Percentiles rank a stretch among this genome's conserved stretches.
These are phyloP conservation scores for Aspergillus diversus DNA, from an alignment of 495 filamentous ascomycete species.

Conservation along the genomic window DNA sequence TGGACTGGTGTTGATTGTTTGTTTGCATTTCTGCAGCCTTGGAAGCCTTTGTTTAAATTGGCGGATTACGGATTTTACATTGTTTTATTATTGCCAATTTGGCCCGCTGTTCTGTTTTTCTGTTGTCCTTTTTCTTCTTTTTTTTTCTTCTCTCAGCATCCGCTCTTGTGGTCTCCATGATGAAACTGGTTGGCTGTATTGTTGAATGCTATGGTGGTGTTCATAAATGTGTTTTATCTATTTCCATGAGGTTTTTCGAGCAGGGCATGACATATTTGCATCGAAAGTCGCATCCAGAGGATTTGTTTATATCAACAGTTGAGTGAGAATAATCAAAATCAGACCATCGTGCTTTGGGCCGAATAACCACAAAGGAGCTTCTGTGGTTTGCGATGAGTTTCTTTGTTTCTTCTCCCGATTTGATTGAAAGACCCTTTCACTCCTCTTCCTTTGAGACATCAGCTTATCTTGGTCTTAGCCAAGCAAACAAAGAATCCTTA, in stretches of 20 bases:
- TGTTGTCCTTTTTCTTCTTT: too few relatives aligned
- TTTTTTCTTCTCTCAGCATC: conserved; percentile 2
- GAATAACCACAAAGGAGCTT: background rate
- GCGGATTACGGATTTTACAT: conserved; percentile 1
- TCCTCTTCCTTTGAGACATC: background rate
- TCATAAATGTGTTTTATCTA: conserved; percentile 1
- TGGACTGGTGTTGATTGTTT: conserved; percentile 3
- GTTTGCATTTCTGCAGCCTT: background rate
- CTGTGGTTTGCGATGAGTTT: background rate
- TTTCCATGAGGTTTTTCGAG: background rate
- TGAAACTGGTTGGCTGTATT: conserved; percentile 13
- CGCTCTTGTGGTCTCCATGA: conserved; percentile 10
- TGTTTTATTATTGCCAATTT: conserved; percentile 1
- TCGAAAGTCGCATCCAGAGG: conserved; percentile 7
- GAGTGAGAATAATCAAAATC: background rate
- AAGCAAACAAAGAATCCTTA: conserved; percentile 9
- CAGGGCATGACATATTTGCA: conserved; percentile 4
- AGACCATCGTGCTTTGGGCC: background rate
- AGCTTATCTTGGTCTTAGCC: background rate
- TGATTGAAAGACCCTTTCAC: background rate
- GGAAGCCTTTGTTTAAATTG: background rate
- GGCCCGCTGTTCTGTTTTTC: background rate
- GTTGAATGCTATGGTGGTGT: background rate
- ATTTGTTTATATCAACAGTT: background rate
- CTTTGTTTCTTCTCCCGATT: background rate